phyloP scores from a whole-genome alignment of 75 land plant genomes.

The Selaginella moellendorffii region DNA sequence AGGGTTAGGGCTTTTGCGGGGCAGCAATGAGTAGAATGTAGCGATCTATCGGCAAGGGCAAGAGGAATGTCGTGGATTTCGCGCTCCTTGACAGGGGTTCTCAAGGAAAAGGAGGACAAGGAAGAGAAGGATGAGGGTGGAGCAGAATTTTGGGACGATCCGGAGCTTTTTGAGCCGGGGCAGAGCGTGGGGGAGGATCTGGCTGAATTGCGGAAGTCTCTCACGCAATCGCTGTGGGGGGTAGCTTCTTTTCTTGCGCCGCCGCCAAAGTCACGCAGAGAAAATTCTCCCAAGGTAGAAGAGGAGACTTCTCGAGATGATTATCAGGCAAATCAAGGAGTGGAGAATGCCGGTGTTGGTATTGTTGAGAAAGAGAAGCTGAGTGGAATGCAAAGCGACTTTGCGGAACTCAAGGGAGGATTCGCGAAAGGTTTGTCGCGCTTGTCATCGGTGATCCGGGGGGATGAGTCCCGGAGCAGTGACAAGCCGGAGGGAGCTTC shows the following conservation, averaged over 20 bases:
- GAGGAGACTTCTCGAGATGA: slow-evolving; percentile 3
- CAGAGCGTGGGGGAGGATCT: slow-evolving; percentile 70
- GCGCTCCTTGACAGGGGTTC: not conserved
- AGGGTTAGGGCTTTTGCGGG: not conserved
- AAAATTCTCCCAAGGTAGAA: not conserved
- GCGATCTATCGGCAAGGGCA: not conserved
- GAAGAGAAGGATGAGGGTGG: not conserved
- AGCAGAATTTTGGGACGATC: not conserved
- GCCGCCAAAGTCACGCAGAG: slow-evolving; percentile 24
- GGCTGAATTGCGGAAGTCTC: slow-evolving; percentile 50
- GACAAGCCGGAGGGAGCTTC: too few relatives aligned
- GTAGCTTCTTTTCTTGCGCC: slow-evolving; percentile 86
- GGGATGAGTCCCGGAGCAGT: slow-evolving; percentile 2
- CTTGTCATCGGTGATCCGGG: slow-evolving; percentile 37
- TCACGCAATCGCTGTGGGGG: slow-evolving; percentile 68
- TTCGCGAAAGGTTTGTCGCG: slow-evolving; percentile 37
- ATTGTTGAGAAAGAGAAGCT: slow-evolving; percentile 13
- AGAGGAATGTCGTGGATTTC: not conserved
- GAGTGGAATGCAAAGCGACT: slow-evolving; percentile 56
- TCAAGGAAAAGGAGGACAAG: not conserved
- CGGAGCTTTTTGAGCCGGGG: slow-evolving; percentile 5
- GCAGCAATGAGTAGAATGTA: not conserved
- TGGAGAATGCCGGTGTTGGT: not conserved
- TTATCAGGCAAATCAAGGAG: not conserved
- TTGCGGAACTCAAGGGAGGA: slow-evolving; percentile 50